Base-by-base conservation (phyloP, 352 stramenopile genomes). In the Globisporangium emineosum region DNA sequence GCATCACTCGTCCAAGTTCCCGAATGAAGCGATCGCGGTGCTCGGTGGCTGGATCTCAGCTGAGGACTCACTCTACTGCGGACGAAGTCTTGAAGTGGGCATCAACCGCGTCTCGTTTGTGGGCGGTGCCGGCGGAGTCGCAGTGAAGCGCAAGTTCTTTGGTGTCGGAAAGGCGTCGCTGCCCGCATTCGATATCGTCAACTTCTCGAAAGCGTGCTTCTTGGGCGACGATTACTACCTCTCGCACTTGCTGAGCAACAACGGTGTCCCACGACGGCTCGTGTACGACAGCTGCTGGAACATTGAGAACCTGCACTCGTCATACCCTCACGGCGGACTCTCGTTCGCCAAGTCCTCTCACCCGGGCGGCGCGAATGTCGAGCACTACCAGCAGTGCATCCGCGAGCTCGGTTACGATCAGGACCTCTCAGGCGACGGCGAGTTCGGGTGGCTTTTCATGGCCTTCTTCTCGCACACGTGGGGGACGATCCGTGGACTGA, bases 311-410 rank as follows among this genome's bases (percentile, higher is more conserved):
- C 52, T 77, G 1, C 54, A 47, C 0, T 57, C 65, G 40, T 69
- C 69, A 3, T 81, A 81, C 45, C 54, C 60, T 0, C 66, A 74
- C 30, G 65, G 62, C 1, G 78, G 78, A 13, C 57, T 87, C 8
- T 81, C 73, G 5, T 63, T 64, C 43, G 69, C 67, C 12, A 58
- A 68, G 29, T 81, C 75, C 6, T 45, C 65, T 2, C 75, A 84
- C 43, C 67, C 76, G 1, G 73, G 78, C 4, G 76, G 75, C n/a
- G 73, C 78, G 2, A 87, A 87, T 37, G 78, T 87, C 23, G 75
- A 83, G 63, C 73, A 87, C 61, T 87, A 87, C 29, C 78, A 87
- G 57, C 67, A 84, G 49, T 84, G 78, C 51, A 87, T 87, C 37
- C 69, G 69, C 0, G 73, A 84, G 37, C 50, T 87, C 1, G 78